Base-by-base conservation (phyloP, 352 stramenopile genomes). In the Pythium aristosporum region DNA sequence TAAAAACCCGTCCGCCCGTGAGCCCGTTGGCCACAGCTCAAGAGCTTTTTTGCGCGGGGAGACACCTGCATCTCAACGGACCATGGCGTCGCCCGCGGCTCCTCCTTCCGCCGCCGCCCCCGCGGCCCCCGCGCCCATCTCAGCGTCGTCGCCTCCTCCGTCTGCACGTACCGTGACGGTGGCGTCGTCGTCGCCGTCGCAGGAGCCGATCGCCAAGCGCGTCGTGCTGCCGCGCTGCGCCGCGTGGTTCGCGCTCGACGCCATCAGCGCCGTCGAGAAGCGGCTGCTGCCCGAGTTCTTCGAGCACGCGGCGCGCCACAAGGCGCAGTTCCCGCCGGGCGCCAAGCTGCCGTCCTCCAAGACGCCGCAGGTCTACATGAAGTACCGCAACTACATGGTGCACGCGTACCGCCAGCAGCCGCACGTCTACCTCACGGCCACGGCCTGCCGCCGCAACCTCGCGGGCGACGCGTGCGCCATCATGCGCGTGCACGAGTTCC, bases 311-410 rank as follows among this genome's bases (percentile, higher is more conserved):
- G 55, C 44, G 49, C 61, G 30, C 23, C 61, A 60, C 68, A 61
- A 43, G 18, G 57, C 60, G 60, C 60, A 72, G 18, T 69, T 68
- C 50, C 61, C 67, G 23, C 69, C 57, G 3, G 58, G 50, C 7
- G 67, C 57, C 8, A 65, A 60, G 32, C 50, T 66, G 5, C 61
- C 69, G 30, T 77, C 76, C 13, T 82, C 73, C 62, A 85, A 86
- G 63, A 81, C 71, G 25, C 69, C 74, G 36, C 66, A 85, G 65
- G 62, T 92, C 15, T 94, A 94, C 71, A 75, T 92, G 55, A 91
- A 89, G 68, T 94, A 94, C 71, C 83, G 83, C 69, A 94, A 94
- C 71, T 94, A 88, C 66, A 94, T 92, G 83, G 75, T 94, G 39
- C 69, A 92, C 63, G 81, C 82, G 10, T 94, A 89, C 57, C 76